These are phyloP conservation scores for Candida albicans DNA, from an alignment of 1,139 yeast species.

Conservation along the genomic window DNA sequence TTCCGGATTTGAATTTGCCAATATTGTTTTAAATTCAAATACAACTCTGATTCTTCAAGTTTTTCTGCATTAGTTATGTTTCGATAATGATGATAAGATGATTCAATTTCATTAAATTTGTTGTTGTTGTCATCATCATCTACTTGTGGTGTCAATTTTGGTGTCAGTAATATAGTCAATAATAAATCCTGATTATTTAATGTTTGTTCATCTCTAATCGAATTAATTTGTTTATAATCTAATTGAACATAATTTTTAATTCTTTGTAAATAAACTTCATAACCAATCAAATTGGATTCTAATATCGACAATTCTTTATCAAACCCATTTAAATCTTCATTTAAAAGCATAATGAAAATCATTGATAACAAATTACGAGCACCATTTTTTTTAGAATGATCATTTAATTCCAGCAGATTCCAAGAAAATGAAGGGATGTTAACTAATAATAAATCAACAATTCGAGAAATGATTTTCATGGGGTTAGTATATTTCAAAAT, in stretches of 20 bases:
- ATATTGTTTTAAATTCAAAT: conserved; percentile 56
- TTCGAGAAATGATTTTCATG: conserved; percentile 71
- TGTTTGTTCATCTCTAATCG: conserved; percentile 22
- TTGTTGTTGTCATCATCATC: no score
- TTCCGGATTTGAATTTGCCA: conserved; percentile 65
- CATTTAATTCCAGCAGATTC: conserved; percentile 11
- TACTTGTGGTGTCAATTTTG: conserved; percentile 20
- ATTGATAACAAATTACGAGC: conserved; percentile 62
- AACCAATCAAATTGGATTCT: conserved; percentile 20
- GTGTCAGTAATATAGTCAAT: conserved; percentile 24
- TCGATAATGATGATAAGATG: conserved; percentile 23
- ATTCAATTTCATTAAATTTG: conserved; percentile 13
- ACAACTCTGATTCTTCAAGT: conserved; percentile 26
- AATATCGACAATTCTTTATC: conserved; percentile 54
- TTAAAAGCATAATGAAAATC: conserved; percentile 68
- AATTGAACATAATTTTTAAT: conserved; percentile 26
- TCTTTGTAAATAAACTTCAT: conserved; percentile 23
- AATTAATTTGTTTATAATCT: conserved; percentile 18
- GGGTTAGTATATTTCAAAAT: conserved; percentile 84
- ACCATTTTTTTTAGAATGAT: conserved; percentile 43
- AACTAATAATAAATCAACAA: conserved; percentile 77
- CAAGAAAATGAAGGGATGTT: conserved; percentile 52
- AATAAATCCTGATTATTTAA: conserved; percentile 24
- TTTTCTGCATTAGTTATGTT: conserved; percentile 16
- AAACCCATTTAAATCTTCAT: conserved; percentile 75